These are phyloP conservation scores for Ashbya aceris DNA, from an alignment of 1,139 yeast species.

Conservation along the genomic window DNA sequence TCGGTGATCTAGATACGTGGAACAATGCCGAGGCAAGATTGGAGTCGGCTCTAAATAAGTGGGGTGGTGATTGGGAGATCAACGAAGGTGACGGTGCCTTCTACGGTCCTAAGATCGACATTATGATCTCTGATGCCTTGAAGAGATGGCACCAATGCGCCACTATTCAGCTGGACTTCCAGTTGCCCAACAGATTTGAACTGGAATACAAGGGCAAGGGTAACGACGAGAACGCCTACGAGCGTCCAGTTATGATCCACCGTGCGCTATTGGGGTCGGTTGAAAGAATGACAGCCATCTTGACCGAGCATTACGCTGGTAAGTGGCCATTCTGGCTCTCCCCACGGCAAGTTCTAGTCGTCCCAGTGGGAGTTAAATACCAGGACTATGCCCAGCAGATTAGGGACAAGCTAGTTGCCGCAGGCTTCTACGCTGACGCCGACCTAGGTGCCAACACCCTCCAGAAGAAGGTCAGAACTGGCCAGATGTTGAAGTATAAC, in stretches of 20 bases:
- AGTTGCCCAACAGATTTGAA: conserved; percentile 84
- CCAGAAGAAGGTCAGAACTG: conserved; percentile 93
- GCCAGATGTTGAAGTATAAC: conserved; percentile 86
- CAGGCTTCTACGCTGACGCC: conserved; percentile 81
- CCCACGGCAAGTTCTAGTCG: conserved; percentile 90
- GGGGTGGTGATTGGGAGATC: conserved; percentile 80
- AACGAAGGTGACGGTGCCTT: conserved; percentile 98
- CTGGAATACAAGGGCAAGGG: conserved; percentile 75
- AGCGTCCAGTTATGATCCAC: conserved; percentile 95
- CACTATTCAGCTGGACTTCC: conserved; percentile 95
- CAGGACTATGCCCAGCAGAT: conserved; percentile 79
- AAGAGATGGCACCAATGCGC: conserved; percentile 97
- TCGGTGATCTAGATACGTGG: conserved; percentile 86
- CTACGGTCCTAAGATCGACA: conserved; percentile 97
- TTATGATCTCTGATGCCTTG: conserved; percentile 83
- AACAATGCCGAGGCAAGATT: conserved; percentile 73
- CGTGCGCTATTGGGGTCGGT: conserved; percentile 97
- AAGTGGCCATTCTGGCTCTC: conserved; percentile 99
- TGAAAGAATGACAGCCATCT: conserved; percentile 96
- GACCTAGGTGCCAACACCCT: conserved; percentile 90
- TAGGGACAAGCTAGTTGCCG: conserved; percentile 52
- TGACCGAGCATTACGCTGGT: conserved; percentile 95
- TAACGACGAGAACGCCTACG: conserved; percentile 34
- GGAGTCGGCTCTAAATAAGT: conserved; percentile 62
- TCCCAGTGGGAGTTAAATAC: conserved; percentile 92